Percentiles rank a stretch among this genome's conserved stretches.
Evolutionary conservation across 2,329 filamentous ascomycete genomes (phyloP).

Genomic region (Xylaria sp.): DNA sequence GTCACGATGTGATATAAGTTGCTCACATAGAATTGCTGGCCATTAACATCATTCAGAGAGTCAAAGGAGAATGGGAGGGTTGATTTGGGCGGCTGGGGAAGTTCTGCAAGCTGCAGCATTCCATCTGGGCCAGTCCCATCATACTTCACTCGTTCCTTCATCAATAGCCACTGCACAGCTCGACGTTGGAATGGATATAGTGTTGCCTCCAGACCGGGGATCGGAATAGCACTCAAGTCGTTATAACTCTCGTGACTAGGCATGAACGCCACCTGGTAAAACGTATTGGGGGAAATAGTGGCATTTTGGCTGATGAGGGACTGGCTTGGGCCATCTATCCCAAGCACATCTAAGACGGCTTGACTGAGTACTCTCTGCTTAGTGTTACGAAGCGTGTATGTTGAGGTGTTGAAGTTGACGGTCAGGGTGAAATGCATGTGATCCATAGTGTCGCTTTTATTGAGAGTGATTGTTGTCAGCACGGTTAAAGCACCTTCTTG

Average conservation of each 20-base stretch:
- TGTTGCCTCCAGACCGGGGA: slow-evolving; percentile 58
- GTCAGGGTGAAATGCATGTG: slow-evolving; percentile 49
- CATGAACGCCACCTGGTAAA: slow-evolving; percentile 76
- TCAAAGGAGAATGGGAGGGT: slow-evolving; percentile 58
- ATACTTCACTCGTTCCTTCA: slow-evolving; percentile 70
- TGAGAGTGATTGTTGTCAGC: slow-evolving; percentile 48
- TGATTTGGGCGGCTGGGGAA: slow-evolving; percentile 32
- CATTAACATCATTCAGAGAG: slow-evolving; percentile 56
- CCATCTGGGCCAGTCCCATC: slow-evolving; percentile 31
- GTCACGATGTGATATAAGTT: slow-evolving; percentile 70
- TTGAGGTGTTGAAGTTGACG: slow-evolving; percentile 57
- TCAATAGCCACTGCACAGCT: slow-evolving; percentile 75
- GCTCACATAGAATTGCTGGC: slow-evolving; percentile 56
- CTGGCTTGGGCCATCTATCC: slow-evolving; percentile 6
- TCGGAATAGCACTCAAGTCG: slow-evolving; percentile 51
- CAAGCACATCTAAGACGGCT: slow-evolving; percentile 52
- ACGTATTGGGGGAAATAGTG: slow-evolving; percentile 61
- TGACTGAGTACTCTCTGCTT: slow-evolving; percentile 50
- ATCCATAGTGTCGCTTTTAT: slow-evolving; percentile 43
- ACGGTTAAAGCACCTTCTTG: slow-evolving; percentile 48
- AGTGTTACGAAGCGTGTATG: slow-evolving; percentile 48
- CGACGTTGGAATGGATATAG: slow-evolving; percentile 79
- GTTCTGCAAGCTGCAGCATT: slow-evolving; percentile 43
- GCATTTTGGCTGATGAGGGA: slow-evolving; percentile 32
- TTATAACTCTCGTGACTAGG: slow-evolving; percentile 58